phyloP scores from a whole-genome alignment of 129 eudicot species.

The Artemisia tridentata region DNA sequence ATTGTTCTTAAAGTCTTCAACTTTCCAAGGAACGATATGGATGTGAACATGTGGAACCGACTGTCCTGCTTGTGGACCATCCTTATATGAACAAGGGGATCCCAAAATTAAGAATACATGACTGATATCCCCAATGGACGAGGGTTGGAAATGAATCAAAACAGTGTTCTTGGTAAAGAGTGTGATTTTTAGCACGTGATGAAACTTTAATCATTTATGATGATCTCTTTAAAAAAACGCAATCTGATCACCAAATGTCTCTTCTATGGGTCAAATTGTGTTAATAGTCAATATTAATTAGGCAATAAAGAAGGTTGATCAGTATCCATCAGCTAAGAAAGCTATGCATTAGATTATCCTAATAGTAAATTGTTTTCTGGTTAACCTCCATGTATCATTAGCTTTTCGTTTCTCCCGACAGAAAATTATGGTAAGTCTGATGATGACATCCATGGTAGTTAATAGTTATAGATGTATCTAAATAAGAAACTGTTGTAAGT shows the following conservation, averaged over 20 bases:
- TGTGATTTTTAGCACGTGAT: too few relatives aligned
- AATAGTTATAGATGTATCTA: background rate
- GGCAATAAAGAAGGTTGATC: background rate
- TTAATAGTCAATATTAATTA: background rate
- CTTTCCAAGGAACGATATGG: slow-evolving; percentile 73
- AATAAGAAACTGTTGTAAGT: background rate
- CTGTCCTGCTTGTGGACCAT: slow-evolving; percentile 91
- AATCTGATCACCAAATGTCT: too few relatives aligned
- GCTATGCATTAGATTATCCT: background rate
- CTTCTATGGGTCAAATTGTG: too few relatives aligned
- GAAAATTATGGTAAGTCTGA: too few relatives aligned
- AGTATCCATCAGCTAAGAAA: background rate
- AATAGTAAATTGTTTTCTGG: background rate
- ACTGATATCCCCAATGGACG: too few relatives aligned
- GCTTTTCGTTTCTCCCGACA: too few relatives aligned
- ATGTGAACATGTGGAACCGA: slow-evolving; percentile 85
- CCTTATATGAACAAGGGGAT: slow-evolving; percentile 36
- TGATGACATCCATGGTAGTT: too few relatives aligned
- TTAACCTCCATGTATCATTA: too few relatives aligned
- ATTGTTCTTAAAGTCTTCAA: slow-evolving; percentile 70
- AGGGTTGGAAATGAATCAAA: too few relatives aligned
- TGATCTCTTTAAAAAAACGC: too few relatives aligned
- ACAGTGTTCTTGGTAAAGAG: too few relatives aligned
- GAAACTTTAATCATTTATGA: too few relatives aligned
- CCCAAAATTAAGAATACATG: background rate